Base-by-base conservation (phyloP, 1,139 yeast genomes). In the Petasospora fabianii region DNA sequence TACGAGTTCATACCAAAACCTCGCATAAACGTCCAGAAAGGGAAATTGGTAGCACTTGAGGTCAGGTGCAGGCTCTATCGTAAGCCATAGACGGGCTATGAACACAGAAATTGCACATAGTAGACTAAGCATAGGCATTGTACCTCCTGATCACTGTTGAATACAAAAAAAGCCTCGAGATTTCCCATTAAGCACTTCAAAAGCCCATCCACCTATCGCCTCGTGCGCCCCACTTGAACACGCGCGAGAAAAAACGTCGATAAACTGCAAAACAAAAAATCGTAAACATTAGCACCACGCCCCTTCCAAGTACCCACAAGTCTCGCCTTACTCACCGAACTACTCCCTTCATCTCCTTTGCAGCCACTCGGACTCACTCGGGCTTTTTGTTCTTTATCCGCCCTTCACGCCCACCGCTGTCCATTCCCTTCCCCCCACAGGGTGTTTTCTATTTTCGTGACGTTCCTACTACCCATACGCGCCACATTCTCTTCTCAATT, bases 241-340 rank as follows among this genome's bases (percentile, higher is more conserved):
- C 32, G 32, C 26, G 32, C 21, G 15, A n/a, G 22, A 31, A 31
- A 31, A 22, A 31, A 31, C 34, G 34, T 31, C 34, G 34, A 31
- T 31, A 31, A 31, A 31, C 34, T 11, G 11, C 21, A 31, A 22
- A 10, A 10, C 22, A n/a, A n/a, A 29, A 29, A 29, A 19, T 29
- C 24, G 32, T 29, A 29, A 29, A 29, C 32, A 29, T 11, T 13
- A 17, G 15, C 8, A 6, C 18, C 21, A 17, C 24, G 17, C 24
- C 18, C 32, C 24, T 7, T 27, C 12, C 29, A 27, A 14, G n/a
- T 18, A 15, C 16, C 24, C 6, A 8, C 17, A 5, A 13, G 10
- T 11, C 29, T 6, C 35, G 10, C 21, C n/a, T n/a, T n/a, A n/a
- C n/a, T n/a, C n/a, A n/a, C n/a, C n/a, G n/a, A n/a, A n/a, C n/a